These are phyloP conservation scores for Penicillium canariense DNA, from an alignment of 495 filamentous ascomycete genomes.

Conservation along the genomic window DNA sequence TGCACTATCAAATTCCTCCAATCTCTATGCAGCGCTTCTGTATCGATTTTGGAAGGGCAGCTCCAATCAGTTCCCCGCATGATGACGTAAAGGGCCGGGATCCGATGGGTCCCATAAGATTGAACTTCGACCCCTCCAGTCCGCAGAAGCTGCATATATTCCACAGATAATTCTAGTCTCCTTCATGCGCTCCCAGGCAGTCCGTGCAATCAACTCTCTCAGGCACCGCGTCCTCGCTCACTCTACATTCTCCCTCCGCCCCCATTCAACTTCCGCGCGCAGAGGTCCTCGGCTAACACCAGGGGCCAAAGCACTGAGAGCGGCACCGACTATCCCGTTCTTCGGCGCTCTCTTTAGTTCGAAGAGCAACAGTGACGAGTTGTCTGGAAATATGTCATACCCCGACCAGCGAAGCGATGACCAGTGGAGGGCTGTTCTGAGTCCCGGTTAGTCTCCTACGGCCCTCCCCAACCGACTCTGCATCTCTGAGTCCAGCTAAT, in stretches of 20 bases:
- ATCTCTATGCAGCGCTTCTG: neutral
- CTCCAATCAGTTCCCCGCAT: conserved; percentile 19
- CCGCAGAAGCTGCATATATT: neutral
- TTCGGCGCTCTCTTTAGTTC: conserved; percentile 75
- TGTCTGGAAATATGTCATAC: conserved; percentile 64
- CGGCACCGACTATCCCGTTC: conserved; percentile 74
- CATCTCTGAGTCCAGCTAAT: neutral
- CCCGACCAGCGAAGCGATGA: conserved; percentile 75
- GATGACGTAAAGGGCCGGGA: conserved; percentile 25
- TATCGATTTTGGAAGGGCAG: neutral
- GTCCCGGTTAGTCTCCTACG: conserved; percentile 53
- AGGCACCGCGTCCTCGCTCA: conserved; percentile 18
- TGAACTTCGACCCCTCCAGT: neutral
- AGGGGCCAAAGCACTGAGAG: conserved; percentile 42
- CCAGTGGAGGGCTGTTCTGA: conserved; percentile 86
- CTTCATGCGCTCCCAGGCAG: conserved; percentile 31
- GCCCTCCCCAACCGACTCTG: neutral
- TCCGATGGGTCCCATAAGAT: neutral
- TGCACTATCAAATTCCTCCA: neutral
- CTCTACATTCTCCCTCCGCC: conserved; percentile 28
- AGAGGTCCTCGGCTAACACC: conserved; percentile 33
- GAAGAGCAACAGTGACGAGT: conserved; percentile 35
- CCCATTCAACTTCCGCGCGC: conserved; percentile 21
- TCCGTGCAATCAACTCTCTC: conserved; percentile 48
- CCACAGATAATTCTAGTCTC: neutral